Conservation (phyloP, 2,329 filamentous ascomycete species). For the Penicillium carneum region DNA sequence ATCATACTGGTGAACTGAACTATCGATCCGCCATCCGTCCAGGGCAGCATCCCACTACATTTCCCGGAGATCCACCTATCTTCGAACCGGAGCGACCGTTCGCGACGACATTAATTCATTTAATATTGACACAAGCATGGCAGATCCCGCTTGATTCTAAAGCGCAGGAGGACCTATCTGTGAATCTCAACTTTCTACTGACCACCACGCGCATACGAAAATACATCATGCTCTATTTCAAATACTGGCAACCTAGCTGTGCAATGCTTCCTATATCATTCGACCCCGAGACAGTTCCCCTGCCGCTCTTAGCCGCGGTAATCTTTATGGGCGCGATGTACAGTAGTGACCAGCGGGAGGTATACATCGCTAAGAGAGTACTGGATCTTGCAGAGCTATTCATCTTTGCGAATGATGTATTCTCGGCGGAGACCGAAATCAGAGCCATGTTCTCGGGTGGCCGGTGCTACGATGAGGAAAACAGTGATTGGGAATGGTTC, state of each 20-base stretch:
- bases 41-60: conserved; percentile 29
- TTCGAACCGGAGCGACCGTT: conserved; percentile 50
- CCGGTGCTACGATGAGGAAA: conserved; percentile 32
- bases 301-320: conserved; percentile 51
- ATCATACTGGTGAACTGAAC: conserved; percentile 25
- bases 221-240: conserved; percentile 54
- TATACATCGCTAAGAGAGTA: conserved; percentile 48
- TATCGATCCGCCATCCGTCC: conserved; percentile 31
- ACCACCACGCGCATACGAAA: conserved; percentile 52
- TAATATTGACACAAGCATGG: conserved; percentile 50
- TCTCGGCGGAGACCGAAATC: conserved; percentile 52
- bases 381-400: conserved; percentile 56
- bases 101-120: conserved; percentile 50
- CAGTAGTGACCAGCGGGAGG: conserved; percentile 50
- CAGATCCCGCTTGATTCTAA: conserved; percentile 49
- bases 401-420: conserved; percentile 54
- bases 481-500: conserved; percentile 47
- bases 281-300: conserved; percentile 46
- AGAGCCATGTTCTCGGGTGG: conserved; percentile 42
- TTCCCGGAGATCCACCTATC: conserved; percentile 33
- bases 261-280: conserved; percentile 55
- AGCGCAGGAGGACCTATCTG: conserved; percentile 50
- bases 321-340: conserved; percentile 57
- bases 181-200: conserved; percentile 51
- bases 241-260: conserved; percentile 56